Base-by-base conservation (phyloP, 305 asterid genomes). In the Fraxinus sp. region DNA sequence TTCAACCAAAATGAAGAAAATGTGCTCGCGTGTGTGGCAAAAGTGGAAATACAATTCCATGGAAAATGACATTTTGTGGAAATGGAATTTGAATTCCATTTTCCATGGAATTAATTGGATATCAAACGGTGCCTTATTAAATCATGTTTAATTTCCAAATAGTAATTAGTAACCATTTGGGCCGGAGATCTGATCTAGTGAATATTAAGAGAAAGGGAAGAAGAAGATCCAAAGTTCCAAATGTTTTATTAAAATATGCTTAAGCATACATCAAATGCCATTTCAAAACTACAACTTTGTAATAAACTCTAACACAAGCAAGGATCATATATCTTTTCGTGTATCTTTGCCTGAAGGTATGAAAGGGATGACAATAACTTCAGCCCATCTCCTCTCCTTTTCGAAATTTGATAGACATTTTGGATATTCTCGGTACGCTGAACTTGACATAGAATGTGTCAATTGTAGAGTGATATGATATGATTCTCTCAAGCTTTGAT, bases 311-410 rank as follows among this genome's bases (percentile, higher is more conserved):
- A 11, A 24, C 26, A 28, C 74, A 64, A 64, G 72, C 32, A 24
- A 64, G 32, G 72, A 20, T 64, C 74, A 26, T 26, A 11, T 83
- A 35, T 22, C 71, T 7, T 59, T 59, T 62, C 22, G 4, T 62
- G 49, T 64, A 41, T 80, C n/a, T 77, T 74, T 66, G 84, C 76
- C 72, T 82, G 37, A 28, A 26, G n/a, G n/a, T 24, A 32, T 79
- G 87, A 9, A 33, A 37, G 81, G 84, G 78, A 64, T 70, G 75
- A 35, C 49, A 84, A 80, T 14, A 81, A 1, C 44, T 82, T 72
- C 33, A 55, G 37, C 49, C 72, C 82, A 76, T 35, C 84, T 79
- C 81, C 74, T 79, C 44, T 22, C 26, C 82, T 71, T 32, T 75
- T 30, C 30, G 26, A 70, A 20, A 24, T 14, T 62, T 30, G 20